Evolutionary conservation across 2,329 filamentous ascomycete genomes (phyloP).

Genomic region (Aspergillus unguis): DNA sequence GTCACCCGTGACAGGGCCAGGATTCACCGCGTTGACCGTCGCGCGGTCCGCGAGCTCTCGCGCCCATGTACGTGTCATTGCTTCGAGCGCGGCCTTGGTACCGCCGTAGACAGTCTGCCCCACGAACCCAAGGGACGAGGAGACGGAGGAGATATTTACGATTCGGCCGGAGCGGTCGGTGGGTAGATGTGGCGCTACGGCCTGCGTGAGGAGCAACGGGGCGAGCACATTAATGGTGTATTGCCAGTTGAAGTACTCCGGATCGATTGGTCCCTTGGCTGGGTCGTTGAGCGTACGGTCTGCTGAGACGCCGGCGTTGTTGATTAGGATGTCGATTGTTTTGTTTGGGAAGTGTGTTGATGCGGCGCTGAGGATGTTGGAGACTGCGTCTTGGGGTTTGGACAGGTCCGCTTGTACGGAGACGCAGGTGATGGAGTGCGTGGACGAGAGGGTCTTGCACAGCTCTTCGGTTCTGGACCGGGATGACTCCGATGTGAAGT

Average conservation of each 20-base stretch:
- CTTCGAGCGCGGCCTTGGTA: slow-evolving; percentile 64
- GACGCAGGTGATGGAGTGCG: slow-evolving; percentile 59
- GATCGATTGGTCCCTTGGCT: slow-evolving; percentile 58
- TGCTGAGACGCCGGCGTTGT: slow-evolving; percentile 70
- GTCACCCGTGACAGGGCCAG: slow-evolving; percentile 63
- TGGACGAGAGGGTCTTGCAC: slow-evolving; percentile 52
- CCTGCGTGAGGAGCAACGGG: slow-evolving; percentile 73
- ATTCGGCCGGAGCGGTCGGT: slow-evolving; percentile 64
- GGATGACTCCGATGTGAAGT: slow-evolving; percentile 67
- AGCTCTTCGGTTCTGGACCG: slow-evolving; percentile 52
- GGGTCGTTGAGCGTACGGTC: slow-evolving; percentile 59
- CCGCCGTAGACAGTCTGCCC: slow-evolving; percentile 62
- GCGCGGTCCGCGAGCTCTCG: slow-evolving; percentile 59
- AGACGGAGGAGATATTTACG: slow-evolving; percentile 60
- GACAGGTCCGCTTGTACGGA: slow-evolving; percentile 70
- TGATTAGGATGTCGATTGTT: slow-evolving; percentile 78
- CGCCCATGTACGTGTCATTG: slow-evolving; percentile 67
- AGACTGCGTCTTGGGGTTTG: slow-evolving; percentile 56
- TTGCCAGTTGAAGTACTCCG: slow-evolving; percentile 65
- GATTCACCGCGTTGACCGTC: slow-evolving; percentile 65
- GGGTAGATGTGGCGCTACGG: slow-evolving; percentile 66
- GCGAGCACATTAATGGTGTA: slow-evolving; percentile 81
- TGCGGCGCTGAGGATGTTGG: slow-evolving; percentile 55
- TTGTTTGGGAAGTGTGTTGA: slow-evolving; percentile 60
- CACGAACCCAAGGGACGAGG: slow-evolving; percentile 55